phyloP scores from a whole-genome alignment of 352 stramenopile genomes.

The Phytophthora europaea region DNA sequence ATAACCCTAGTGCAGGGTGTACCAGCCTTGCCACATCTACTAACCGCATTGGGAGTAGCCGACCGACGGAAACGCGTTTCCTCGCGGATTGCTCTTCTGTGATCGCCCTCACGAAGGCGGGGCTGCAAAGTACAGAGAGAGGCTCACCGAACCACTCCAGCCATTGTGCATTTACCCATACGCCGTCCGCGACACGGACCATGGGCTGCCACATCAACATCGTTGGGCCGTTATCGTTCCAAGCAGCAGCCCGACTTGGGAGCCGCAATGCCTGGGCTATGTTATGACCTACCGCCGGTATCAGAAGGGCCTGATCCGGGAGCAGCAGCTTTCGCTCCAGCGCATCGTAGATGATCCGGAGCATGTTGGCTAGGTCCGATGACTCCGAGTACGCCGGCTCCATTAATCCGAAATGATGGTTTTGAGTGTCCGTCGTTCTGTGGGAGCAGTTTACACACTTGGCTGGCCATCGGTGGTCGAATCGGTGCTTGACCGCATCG shows the following conservation, averaged over 20 bases:
- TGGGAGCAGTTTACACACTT: neutral
- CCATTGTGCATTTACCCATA: conserved; percentile 6
- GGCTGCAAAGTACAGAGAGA: neutral
- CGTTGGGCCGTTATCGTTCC: neutral
- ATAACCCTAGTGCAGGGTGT: neutral
- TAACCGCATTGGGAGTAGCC: neutral
- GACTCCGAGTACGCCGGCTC: neutral
- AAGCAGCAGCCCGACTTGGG: neutral
- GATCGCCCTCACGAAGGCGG: neutral
- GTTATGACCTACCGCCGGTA: neutral
- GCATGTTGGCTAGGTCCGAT: neutral
- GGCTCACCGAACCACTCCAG: conserved; percentile 3
- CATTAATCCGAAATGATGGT: neutral
- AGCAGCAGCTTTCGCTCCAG: neutral
- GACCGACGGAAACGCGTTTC: neutral
- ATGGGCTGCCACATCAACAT: neutral
- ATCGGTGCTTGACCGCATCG: conserved; percentile 1
- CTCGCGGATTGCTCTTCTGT: neutral
- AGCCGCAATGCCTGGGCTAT: neutral
- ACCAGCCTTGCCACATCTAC: neutral
- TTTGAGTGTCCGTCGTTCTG: neutral
- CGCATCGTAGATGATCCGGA: neutral
- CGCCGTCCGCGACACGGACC: neutral
- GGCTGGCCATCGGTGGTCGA: neutral
- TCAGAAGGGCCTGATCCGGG: neutral